Base-by-base conservation (phyloP, 1,284 basidiomycete genomes). In the Sanguinoderma infundibulare region DNA sequence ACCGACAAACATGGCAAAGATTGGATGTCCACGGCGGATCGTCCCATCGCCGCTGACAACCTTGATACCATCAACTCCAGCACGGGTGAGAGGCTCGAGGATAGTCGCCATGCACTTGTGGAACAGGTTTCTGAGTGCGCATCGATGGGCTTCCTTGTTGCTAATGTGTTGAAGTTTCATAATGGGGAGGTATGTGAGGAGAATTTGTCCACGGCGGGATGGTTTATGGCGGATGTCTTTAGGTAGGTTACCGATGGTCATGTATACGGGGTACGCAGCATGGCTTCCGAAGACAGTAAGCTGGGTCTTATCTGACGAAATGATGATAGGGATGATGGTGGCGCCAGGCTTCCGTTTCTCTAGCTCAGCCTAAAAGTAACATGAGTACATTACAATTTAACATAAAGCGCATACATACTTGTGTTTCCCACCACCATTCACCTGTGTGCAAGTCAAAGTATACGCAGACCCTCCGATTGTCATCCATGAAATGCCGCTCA, bases 171-270 rank as follows among this genome's bases (percentile, higher is more conserved):
- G 70, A 0, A 82, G 70, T 54, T 79, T 78, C 0, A 65, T 46
- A 0, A 75, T 74, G 0, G 80, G 77, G 15, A 81, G 60, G 64
- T 81, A 82, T 0, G 73, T 79, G 3, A 82, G 42, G 0, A 82
- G 69, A 2, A 80, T 59, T 3, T 59, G 69, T 0, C 72, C 73
- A 12, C 64, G 70, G 1, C 47, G 24, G 4, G 68, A 70, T 0
- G 73, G 70, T 59, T 76, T 69, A 10, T 71, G 68, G 7, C 74
- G 69, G 1, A 72, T 63, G 1, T 62, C 64, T 55, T 77, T 78
- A 0, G 55, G 32, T 2, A 81, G 69, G 62, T 81, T 81, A 0
- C 77, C 77, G 2, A 79, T 64, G 0, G 74, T 77, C 1, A 79
- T 62, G 61, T 80, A 80, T 0, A 78, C 73, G 0, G 77, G 77